These are phyloP conservation scores for Plantago lanceolata DNA, from an alignment of 305 asterid genomes.

Conservation along the genomic window DNA sequence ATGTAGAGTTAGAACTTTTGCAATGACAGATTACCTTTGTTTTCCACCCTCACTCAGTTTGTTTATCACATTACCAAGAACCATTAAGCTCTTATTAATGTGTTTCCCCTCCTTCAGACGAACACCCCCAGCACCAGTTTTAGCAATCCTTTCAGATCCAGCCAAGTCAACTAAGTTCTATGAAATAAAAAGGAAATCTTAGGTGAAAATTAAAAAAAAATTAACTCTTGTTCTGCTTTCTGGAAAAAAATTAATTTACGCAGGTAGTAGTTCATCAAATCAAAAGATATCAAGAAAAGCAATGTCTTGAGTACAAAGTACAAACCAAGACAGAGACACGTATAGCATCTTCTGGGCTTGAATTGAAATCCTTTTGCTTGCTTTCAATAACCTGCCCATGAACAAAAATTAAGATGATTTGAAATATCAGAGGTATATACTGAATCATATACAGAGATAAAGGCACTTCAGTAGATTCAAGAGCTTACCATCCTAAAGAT, in stretches of 20 bases:
- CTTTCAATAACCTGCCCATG: conserved; percentile 81
- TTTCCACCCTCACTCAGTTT: conserved; percentile 91
- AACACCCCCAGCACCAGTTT: conserved; percentile 97
- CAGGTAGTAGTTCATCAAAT: neutral
- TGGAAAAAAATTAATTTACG: neutral
- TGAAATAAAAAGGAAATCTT: too few relatives aligned
- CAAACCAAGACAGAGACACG: conserved; percentile 98
- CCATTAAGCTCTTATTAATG: conserved; percentile 95
- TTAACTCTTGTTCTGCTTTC: neutral
- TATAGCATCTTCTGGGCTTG: conserved; percentile 68
- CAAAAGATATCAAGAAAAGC: neutral
- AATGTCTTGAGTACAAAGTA: conserved; percentile 28
- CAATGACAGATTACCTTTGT: conserved; percentile 56
- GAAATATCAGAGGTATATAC: conserved; percentile 12
- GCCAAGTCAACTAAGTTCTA: conserved; percentile 95
- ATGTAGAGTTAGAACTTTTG: conserved; percentile 4
- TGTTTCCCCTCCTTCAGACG: conserved; percentile 97
- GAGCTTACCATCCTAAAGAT: conserved; percentile 86
- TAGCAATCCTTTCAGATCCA: conserved; percentile 93
- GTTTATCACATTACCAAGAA: conserved; percentile 95
- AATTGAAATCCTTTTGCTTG: conserved; percentile 54
- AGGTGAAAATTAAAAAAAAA: conserved; percentile 1
- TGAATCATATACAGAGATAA: conserved; percentile 9
- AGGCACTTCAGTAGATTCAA: conserved; percentile 20
- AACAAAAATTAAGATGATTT: conserved; percentile 17